phyloP scores from a whole-genome alignment of 176 grass and related monocot species.

The Thalia dealbata region DNA sequence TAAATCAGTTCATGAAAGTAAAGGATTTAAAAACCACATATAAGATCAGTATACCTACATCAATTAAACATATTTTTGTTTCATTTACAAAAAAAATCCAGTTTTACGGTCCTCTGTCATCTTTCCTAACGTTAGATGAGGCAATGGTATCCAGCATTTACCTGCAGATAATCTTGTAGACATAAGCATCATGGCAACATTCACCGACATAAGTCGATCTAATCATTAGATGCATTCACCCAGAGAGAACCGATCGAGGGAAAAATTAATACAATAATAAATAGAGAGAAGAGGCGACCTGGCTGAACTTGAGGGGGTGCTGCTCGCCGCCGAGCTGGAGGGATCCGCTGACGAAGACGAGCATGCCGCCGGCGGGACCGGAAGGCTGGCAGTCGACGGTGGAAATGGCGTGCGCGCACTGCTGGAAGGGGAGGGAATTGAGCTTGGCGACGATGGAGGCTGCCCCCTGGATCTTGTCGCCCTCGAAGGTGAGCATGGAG shows the following conservation, averaged over 20 bases:
- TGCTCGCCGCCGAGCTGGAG: constrained; percentile 16
- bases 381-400: constrained; percentile 16
- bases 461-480: constrained; percentile 3
- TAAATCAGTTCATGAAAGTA: no score
- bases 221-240: not conserved
- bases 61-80: no score
- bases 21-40: no score
- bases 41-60: no score
- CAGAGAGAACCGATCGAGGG: not conserved
- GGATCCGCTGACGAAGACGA: constrained; percentile 12
- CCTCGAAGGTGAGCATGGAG: constrained; percentile 13
- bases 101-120: no score
- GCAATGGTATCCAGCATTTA: no score
- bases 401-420: constrained; percentile 5
- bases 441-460: constrained; percentile 1
- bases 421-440: constrained; percentile 12
- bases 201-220: no score
- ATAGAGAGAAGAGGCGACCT: not conserved
- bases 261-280: not conserved
- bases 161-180: no score
- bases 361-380: constrained; percentile 9
- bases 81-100: no score
- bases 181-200: no score
- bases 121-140: no score
- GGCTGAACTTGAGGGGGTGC: constrained; percentile 17